phyloP scores from a whole-genome alignment of 2,329 filamentous ascomycete genomes.

The Metarhizium album region DNA sequence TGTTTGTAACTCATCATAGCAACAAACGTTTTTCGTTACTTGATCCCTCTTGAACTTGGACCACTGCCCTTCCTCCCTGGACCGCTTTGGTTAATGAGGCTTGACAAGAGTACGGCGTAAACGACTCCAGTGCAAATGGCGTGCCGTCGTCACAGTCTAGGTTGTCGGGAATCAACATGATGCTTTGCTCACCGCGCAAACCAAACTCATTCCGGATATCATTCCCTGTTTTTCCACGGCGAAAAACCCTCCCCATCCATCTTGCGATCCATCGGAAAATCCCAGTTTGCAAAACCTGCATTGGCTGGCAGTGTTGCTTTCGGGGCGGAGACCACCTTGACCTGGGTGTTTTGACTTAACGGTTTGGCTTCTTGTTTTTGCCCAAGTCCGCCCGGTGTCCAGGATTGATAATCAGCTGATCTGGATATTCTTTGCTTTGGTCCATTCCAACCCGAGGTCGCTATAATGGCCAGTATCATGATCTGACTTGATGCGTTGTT shows the following conservation, averaged over 20 bases:
- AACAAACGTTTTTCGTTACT: too few relatives aligned
- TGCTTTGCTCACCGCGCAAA: background rate
- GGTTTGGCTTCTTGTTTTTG: background rate
- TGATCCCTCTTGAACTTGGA: too few relatives aligned
- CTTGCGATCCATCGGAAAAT: background rate
- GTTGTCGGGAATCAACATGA: background rate
- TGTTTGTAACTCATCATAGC: too few relatives aligned
- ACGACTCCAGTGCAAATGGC: too few relatives aligned
- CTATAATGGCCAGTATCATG: background rate
- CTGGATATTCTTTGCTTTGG: background rate
- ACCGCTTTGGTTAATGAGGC: too few relatives aligned
- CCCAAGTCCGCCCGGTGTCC: background rate
- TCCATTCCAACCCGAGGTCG: background rate
- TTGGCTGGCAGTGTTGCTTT: background rate
- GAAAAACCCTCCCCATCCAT: background rate
- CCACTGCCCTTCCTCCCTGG: too few relatives aligned
- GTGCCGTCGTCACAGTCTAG: background rate
- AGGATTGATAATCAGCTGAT: background rate
- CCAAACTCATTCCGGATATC: too few relatives aligned
- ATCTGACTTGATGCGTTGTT: background rate
- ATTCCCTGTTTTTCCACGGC: too few relatives aligned
- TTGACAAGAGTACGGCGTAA: too few relatives aligned
- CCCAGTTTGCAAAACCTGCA: background rate
- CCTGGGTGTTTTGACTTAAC: background rate
- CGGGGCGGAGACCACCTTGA: background rate